phyloP scores from a whole-genome alignment of 352 stramenopile genomes.

The Phytophthora rubi region DNA sequence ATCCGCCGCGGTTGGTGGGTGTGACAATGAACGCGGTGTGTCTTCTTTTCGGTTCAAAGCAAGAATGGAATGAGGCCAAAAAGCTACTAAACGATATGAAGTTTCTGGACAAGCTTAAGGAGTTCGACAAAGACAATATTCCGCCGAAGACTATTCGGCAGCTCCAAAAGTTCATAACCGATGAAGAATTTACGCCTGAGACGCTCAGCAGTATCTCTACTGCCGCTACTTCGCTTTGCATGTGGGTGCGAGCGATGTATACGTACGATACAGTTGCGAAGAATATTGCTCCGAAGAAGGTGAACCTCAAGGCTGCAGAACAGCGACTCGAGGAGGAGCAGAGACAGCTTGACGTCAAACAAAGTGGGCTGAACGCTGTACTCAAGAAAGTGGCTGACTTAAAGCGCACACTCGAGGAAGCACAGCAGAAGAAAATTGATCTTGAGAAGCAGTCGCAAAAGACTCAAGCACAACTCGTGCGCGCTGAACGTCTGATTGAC shows the following conservation, averaged over 20 bases:
- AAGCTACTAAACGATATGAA: conserved; percentile 93
- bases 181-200: conserved; percentile 92
- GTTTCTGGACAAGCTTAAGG: conserved; percentile 89
- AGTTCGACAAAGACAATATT: conserved; percentile 91
- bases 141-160: conserved; percentile 89
- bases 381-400: conserved; percentile 87
- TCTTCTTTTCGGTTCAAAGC: conserved; percentile 87
- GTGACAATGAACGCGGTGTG: conserved; percentile 94
- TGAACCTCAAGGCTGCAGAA: conserved; percentile 89
- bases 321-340: conserved; percentile 89
- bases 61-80: conserved; percentile 93
- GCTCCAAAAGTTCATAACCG: conserved; percentile 89
- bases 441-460: conserved; percentile 89
- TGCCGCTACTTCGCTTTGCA: conserved; percentile 92
- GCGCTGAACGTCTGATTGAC: conserved; percentile 92
- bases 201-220: conserved; percentile 90
- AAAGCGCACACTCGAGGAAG: conserved; percentile 88
- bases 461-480: conserved; percentile 88
- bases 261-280: conserved; percentile 95
- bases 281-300: conserved; percentile 94
- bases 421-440: conserved; percentile 93
- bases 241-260: conserved; percentile 95
- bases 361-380: conserved; percentile 81
- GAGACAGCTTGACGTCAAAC: conserved; percentile 87
- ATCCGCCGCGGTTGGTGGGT: conserved; percentile 87